Evolutionary conservation across 768 basidiomycete species (phyloP).

Genomic region (Crassisporium funariophilum): DNA sequence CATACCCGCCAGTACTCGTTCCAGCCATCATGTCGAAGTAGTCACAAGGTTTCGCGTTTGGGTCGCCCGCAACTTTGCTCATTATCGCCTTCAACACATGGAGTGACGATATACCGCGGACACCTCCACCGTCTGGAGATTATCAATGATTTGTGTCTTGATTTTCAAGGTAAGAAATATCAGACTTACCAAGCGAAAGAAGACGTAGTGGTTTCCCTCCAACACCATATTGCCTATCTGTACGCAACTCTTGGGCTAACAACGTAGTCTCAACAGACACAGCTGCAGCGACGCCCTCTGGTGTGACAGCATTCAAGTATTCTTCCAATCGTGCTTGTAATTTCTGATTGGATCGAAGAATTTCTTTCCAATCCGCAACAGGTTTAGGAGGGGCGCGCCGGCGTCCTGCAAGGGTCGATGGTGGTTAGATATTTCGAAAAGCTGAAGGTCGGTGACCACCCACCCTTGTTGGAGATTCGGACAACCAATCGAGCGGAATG

Average conservation of each 20-base stretch:
- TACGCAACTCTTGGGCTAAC: slow-evolving; percentile 26
- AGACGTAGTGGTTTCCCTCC: slow-evolving; percentile 25
- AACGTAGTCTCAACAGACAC: slow-evolving; percentile 27
- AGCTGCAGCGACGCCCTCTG: slow-evolving; percentile 17
- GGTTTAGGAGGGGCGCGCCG: slow-evolving; percentile 12
- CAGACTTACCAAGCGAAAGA: slow-evolving; percentile 29
- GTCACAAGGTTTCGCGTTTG: slow-evolving; percentile 28
- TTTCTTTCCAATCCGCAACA: slow-evolving; percentile 14
- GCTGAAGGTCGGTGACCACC: background rate
- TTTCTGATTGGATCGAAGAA: slow-evolving; percentile 11
- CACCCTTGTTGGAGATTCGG: slow-evolving; percentile 27
- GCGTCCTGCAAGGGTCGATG: slow-evolving; percentile 6
- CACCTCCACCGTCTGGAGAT: slow-evolving; percentile 35
- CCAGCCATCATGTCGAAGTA: slow-evolving; percentile 40
- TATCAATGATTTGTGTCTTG: too few relatives aligned
- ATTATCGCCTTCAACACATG: slow-evolving; percentile 33
- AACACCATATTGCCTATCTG: slow-evolving; percentile 23
- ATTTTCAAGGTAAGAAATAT: background rate
- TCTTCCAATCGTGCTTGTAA: slow-evolving; percentile 20
- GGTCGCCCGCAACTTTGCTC: slow-evolving; percentile 24
- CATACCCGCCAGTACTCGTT: slow-evolving; percentile 37
- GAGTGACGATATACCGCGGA: slow-evolving; percentile 35
- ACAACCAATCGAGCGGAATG: slow-evolving; percentile 28
- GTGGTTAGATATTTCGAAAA: background rate
- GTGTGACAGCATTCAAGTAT: slow-evolving; percentile 23